Evolutionary conservation across 2,329 filamentous ascomycete species (phyloP).

Genomic region (Zalaria obscura): DNA sequence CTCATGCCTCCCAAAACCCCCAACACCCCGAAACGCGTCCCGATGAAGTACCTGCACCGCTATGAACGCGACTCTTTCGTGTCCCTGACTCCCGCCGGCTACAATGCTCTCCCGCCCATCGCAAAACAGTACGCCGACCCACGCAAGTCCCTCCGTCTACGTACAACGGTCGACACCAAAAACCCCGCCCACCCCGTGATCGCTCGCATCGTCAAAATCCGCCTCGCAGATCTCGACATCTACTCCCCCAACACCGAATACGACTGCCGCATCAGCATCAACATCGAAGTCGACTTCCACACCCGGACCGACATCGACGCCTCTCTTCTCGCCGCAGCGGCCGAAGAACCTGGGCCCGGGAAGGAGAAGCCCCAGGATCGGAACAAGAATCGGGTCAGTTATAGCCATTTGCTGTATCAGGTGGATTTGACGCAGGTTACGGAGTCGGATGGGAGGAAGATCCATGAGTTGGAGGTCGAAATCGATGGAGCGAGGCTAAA

Average conservation of each 20-base stretch:
- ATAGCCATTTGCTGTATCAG: constrained; percentile 75
- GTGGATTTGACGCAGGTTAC: constrained; percentile 89
- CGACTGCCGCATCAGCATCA: constrained; percentile 88
- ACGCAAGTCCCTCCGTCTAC: constrained; percentile 46
- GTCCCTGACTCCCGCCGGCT: constrained; percentile 49
- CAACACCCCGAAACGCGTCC: constrained; percentile 35
- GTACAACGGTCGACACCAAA: constrained; percentile 23
- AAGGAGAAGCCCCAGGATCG: constrained; percentile 20
- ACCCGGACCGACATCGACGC: constrained; percentile 45
- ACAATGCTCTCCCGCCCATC: constrained; percentile 42
- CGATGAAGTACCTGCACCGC: constrained; percentile 68
- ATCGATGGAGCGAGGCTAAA: constrained; percentile 49
- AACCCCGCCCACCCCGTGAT: constrained; percentile 60
- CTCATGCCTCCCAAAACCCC: constrained; percentile 3
- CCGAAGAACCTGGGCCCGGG: constrained; percentile 25
- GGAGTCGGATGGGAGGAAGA: constrained; percentile 37
- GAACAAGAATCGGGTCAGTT: constrained; percentile 79
- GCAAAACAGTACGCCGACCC: constrained; percentile 32
- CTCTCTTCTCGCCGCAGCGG: constrained; percentile 32
- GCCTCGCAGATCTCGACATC: constrained; percentile 79
- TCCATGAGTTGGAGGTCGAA: constrained; percentile 73
- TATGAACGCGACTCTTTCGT: constrained; percentile 75
- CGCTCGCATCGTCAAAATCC: constrained; percentile 79
- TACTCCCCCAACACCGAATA: constrained; percentile 63
- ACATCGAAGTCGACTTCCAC: constrained; percentile 69